A percentile compares a stretch with the other conserved stretches of the same genome.
These are phyloP conservation scores for Yamadazyma diospyri DNA, from an alignment of 1,139 yeast species.

Conservation along the genomic window DNA sequence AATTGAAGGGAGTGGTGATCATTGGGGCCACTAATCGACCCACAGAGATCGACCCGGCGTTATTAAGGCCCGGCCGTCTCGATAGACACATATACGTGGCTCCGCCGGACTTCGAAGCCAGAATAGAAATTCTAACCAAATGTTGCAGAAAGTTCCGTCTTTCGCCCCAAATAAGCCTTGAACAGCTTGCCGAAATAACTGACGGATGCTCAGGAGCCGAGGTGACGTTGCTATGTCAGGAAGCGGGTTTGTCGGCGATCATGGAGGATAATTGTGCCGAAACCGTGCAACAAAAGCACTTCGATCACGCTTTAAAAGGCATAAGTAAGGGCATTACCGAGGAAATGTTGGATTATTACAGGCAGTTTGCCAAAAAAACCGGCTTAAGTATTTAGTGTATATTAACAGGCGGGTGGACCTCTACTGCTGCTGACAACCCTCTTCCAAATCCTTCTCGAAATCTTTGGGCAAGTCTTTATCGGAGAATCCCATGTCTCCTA, in stretches of 20 bases:
- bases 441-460: conserved; percentile 44
- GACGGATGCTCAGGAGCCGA: conserved; percentile 98
- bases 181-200: conserved; percentile 54
- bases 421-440: conserved; percentile 32
- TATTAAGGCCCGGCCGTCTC: conserved; percentile 89
- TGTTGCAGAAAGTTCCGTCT: conserved; percentile 57
- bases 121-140: conserved; percentile 70
- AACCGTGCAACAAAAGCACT: conserved; percentile 59
- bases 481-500: conserved; percentile 35
- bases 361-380: conserved; percentile 53
- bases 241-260: conserved; percentile 89
- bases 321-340: conserved; percentile 75
- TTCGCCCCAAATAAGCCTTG: conserved; percentile 39
- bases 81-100: conserved; percentile 90
- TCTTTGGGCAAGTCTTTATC: conserved; percentile 46
- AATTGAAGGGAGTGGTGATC: conserved; percentile 84
- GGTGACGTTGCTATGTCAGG: conserved; percentile 86
- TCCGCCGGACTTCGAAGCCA: conserved; percentile 82
- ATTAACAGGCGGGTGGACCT: background rate
- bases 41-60: conserved; percentile 85
- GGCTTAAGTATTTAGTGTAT: conserved; percentile 27
- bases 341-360: conserved; percentile 78
- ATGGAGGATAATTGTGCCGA: conserved; percentile 65
- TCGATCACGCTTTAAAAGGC: conserved; percentile 63
- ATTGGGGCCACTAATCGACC: conserved; percentile 97